Evolutionary conservation across 139 green algal genomes (phyloP).

Genomic region (Chlorella vulgaris): DNA sequence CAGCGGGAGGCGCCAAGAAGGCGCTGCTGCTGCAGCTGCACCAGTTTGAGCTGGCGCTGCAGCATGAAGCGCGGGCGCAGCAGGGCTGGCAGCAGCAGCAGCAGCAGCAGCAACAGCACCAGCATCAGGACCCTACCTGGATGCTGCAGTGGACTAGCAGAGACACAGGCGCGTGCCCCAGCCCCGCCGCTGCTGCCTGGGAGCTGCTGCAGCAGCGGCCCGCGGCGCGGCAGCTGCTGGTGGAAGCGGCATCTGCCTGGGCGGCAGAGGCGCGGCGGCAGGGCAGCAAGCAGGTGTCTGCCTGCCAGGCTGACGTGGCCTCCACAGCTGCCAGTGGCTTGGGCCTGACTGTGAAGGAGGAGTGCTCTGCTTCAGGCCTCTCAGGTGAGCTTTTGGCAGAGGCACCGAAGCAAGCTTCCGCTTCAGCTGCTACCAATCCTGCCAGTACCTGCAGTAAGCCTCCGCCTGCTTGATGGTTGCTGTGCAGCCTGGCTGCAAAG

Average conservation of each 20-base stretch:
- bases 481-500: not conserved
- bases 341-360: constrained; percentile 2
- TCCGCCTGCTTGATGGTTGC: too few relatives aligned
- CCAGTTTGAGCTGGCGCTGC: constrained; percentile 9
- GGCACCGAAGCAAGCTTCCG: not conserved
- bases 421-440: not conserved
- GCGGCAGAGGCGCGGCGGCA: not conserved
- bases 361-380: not conserved
- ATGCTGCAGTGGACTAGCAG: too few relatives aligned
- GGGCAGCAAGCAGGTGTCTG: constrained; percentile 18
- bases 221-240: not conserved
- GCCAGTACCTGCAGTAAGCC: too few relatives aligned
- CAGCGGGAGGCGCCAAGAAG: not conserved
- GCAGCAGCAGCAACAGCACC: not conserved
- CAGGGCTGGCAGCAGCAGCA: not conserved
- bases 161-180: too few relatives aligned
- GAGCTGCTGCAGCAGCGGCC: not conserved
- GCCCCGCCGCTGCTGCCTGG: too few relatives aligned
- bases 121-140: not conserved
- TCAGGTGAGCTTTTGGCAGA: not conserved
- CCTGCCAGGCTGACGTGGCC: constrained; percentile 16
- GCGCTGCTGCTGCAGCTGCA: constrained; percentile 16
- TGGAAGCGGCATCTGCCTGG: not conserved
- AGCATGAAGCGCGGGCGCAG: not conserved
- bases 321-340: not conserved